Evolutionary conservation across 805 yeast species (phyloP).

Genomic region (Starmerella etchellsii): DNA sequence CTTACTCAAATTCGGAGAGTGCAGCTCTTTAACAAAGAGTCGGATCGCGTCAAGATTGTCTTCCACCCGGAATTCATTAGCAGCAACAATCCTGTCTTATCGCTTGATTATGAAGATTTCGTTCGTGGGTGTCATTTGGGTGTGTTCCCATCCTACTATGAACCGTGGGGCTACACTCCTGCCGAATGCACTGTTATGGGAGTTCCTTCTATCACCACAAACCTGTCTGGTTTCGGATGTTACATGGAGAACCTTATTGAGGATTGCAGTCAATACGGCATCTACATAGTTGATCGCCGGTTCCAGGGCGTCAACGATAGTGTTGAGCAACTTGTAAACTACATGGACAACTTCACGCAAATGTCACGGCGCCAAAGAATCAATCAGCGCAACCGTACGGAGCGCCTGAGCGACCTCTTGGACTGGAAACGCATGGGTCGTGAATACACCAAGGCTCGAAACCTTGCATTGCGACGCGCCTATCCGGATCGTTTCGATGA

Average conservation of each 20-base stretch:
- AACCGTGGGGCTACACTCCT: constrained; percentile 99
- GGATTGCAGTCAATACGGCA: constrained; percentile 88
- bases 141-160: constrained; percentile 95
- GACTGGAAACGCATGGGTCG: constrained; percentile 99
- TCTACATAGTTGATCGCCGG: constrained; percentile 91
- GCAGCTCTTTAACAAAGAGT: constrained; percentile 75
- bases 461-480: constrained; percentile 80
- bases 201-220: constrained; percentile 92
- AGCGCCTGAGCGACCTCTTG: constrained; percentile 76
- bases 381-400: constrained; percentile 95
- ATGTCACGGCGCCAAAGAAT: constrained; percentile 94
- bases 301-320: constrained; percentile 86
- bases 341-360: constrained; percentile 76
- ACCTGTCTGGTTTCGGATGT: constrained; percentile 92
- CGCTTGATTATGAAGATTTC: constrained; percentile 91
- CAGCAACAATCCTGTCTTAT: constrained; percentile 85
- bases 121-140: constrained; percentile 97
- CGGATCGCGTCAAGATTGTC: constrained; percentile 84
- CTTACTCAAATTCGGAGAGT: constrained; percentile 85
- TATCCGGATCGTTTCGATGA: constrained; percentile 67
- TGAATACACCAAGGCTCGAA: constrained; percentile 90
- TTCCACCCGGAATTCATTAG: constrained; percentile 96
- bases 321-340: constrained; percentile 74
- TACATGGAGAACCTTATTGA: constrained; percentile 97
- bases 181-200: constrained; percentile 99